These are phyloP conservation scores for Trametes coccinea DNA, from an alignment of 768 basidiomycete species.

Conservation along the genomic window DNA sequence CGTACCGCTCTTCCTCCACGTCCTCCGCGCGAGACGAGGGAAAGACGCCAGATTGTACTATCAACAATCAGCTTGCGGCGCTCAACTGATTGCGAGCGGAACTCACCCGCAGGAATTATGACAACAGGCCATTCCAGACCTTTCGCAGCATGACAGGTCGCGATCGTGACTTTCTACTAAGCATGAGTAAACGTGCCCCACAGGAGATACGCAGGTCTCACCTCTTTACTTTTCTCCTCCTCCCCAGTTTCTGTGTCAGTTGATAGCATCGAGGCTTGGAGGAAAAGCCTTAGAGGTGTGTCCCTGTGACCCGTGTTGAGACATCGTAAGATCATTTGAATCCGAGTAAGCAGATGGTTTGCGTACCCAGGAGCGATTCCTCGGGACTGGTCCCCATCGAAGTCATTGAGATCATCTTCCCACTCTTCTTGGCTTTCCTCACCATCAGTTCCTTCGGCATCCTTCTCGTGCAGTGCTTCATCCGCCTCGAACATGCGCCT, in stretches of 20 bases:
- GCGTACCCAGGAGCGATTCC: not conserved
- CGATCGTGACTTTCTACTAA: slow-evolving; percentile 73
- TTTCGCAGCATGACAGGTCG: slow-evolving; percentile 89
- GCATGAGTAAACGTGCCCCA: not conserved
- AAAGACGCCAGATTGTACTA: slow-evolving; percentile 73
- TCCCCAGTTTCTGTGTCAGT: slow-evolving; percentile 72
- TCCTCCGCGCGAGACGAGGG: slow-evolving; percentile 77
- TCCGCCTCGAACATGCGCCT: slow-evolving; percentile 15
- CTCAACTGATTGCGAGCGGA: not conserved
- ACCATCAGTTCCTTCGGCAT: not conserved
- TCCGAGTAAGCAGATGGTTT: not conserved
- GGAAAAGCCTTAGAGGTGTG: slow-evolving; percentile 67
- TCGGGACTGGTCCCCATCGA: slow-evolving; percentile 11
- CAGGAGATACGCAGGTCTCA: slow-evolving; percentile 25
- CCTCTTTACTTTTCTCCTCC: slow-evolving; percentile 49
- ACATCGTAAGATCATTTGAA: not conserved
- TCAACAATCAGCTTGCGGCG: not conserved
- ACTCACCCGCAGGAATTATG: slow-evolving; percentile 67
- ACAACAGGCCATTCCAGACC: slow-evolving; percentile 93
- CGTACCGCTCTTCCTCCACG: slow-evolving; percentile 77
- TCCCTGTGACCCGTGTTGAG: slow-evolving; percentile 10
- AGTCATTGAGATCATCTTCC: slow-evolving; percentile 14
- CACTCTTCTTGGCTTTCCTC: slow-evolving; percentile 18
- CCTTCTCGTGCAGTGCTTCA: not conserved
- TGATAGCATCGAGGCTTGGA: slow-evolving; percentile 81